phyloP scores from a whole-genome alignment of 225 moss, liverwort and hornwort species.

The Sphagnum contortum region DNA sequence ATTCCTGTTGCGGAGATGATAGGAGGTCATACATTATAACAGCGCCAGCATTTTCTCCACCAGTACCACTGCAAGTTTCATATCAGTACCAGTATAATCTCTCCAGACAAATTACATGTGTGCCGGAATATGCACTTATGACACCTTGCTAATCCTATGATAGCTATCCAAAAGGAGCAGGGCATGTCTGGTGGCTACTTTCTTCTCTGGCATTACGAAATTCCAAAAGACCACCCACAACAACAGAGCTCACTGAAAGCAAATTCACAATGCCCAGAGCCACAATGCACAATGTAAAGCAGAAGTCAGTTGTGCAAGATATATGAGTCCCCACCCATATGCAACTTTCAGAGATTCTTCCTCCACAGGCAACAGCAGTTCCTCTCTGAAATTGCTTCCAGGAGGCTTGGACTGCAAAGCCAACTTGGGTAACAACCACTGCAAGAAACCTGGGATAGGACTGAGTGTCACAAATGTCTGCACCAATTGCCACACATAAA shows the following conservation, averaged over 20 bases:
- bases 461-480: conserved; percentile 90
- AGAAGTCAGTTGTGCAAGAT: too few species aligned
- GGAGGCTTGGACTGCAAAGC: conserved; percentile 54
- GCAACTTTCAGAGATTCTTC: conserved; percentile 28
- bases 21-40: conserved; percentile 50
- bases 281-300: too few species aligned
- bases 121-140: neutral
- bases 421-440: conserved; percentile 76
- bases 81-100: conserved; percentile 1
- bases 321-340: conserved; percentile 24
- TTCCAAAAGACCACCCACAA: too few species aligned
- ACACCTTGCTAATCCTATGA: too few species aligned
- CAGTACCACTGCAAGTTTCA: conserved; percentile 19
- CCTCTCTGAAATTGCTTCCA: conserved; percentile 50
- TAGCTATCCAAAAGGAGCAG: too few species aligned
- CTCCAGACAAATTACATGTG: neutral
- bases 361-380: conserved; percentile 55
- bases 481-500: conserved; percentile 9
- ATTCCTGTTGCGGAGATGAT: conserved; percentile 50
- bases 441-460: conserved; percentile 79
- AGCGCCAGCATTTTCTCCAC: conserved; percentile 24
- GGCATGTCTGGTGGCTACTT: too few species aligned
- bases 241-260: too few species aligned
- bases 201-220: too few species aligned
- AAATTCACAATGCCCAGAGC: too few species aligned